Percentiles rank a stretch among this genome's conserved stretches.
These are phyloP conservation scores for Ceratocystis albifundus DNA, from an alignment of 2,329 filamentous ascomycete species.

Conservation along the genomic window DNA sequence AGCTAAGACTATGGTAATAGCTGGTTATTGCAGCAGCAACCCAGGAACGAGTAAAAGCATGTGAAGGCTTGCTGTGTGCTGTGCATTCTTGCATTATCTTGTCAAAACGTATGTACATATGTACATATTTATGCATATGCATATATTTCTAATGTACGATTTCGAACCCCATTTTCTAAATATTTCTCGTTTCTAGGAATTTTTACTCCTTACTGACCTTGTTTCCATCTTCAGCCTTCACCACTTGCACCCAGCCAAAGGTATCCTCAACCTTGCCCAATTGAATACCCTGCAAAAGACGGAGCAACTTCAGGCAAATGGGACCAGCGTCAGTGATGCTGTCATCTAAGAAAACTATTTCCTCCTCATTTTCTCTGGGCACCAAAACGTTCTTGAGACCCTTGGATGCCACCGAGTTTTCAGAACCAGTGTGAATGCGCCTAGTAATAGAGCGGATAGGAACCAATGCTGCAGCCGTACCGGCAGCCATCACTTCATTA, in stretches of 20 bases:
- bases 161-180: not conserved
- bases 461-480: conserved; percentile 81
- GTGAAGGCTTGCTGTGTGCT: no score
- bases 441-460: conserved; percentile 86
- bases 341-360: conserved; percentile 44
- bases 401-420: conserved; percentile 30
- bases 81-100: no score
- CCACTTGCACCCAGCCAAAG: conserved; percentile 56
- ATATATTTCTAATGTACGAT: not conserved
- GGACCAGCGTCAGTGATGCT: conserved; percentile 59
- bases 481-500: conserved; percentile 75
- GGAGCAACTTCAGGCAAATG: conserved; percentile 59
- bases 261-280: conserved; percentile 64
- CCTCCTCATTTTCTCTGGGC: conserved; percentile 33
- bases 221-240: conserved; percentile 37
- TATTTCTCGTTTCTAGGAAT: not conserved
- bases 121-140: not conserved
- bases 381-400: conserved; percentile 18
- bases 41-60: not conserved
- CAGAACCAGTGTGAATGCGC: conserved; percentile 34
- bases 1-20: no score
- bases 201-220: conserved; percentile 30
- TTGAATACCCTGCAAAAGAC: conserved; percentile 75
- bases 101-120: not conserved
- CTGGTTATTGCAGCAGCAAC: not conserved